Percentiles rank a stretch among this genome's conserved stretches.
phyloP scores from a whole-genome alignment of 495 filamentous ascomycete genomes.

The Penicillium lagena region DNA sequence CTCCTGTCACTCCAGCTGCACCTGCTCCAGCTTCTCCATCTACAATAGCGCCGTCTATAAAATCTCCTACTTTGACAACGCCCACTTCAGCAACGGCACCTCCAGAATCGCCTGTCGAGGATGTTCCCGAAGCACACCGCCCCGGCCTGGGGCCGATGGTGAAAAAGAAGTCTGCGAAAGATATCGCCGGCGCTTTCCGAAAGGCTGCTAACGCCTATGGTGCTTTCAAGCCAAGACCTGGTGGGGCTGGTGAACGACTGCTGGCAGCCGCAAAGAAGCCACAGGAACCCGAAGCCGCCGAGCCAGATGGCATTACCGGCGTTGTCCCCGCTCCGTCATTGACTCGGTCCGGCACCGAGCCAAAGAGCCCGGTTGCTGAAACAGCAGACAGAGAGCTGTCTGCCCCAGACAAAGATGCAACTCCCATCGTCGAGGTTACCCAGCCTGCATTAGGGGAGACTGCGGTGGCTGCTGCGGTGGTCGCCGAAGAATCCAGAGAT shows the following conservation, averaged over 20 bases:
- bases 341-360: constrained; percentile 24
- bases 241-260: constrained; percentile 72
- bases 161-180: constrained; percentile 64
- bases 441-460: constrained; percentile 20
- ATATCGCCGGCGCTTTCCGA: constrained; percentile 72
- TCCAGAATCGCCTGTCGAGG: constrained; percentile 25
- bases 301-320: constrained; percentile 79
- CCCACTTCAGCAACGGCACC: background rate
- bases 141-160: constrained; percentile 90
- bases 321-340: constrained; percentile 73
- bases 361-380: constrained; percentile 13
- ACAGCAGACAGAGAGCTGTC: constrained; percentile 10
- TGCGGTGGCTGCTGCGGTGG: constrained; percentile 22
- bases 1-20: background rate
- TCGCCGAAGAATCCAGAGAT: constrained; percentile 29
- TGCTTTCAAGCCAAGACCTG: constrained; percentile 78
- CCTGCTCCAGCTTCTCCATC: background rate
- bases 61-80: background rate
- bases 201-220: constrained; percentile 78
- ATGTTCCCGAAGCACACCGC: constrained; percentile 47
- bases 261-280: constrained; percentile 44
- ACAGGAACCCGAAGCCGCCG: constrained; percentile 45
- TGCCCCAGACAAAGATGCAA: constrained; percentile 4
- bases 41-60: too few relatives aligned
- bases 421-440: constrained; percentile 35